Evolutionary conservation across 106 monocot genomes (phyloP).

Genomic region (Platanthera guangdongensis): DNA sequence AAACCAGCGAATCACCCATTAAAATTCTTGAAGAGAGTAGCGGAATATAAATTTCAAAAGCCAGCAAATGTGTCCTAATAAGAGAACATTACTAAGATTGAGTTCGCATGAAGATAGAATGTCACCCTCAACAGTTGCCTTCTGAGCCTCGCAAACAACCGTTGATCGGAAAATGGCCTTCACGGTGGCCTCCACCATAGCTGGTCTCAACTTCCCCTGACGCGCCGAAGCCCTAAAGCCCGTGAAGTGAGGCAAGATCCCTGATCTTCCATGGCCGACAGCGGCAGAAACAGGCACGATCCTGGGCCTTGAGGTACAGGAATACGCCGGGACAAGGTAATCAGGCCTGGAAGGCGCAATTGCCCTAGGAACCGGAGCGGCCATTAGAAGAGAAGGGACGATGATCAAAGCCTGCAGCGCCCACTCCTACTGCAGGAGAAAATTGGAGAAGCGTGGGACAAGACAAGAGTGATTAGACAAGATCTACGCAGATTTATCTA

Average conservation of each 20-base stretch:
- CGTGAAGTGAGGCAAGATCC: neutral
- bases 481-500: too few relatives aligned
- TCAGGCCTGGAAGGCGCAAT: neutral
- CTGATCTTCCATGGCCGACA: neutral
- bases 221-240: neutral
- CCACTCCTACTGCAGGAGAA: too few relatives aligned
- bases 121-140: neutral
- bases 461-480: too few relatives aligned
- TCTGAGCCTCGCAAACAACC: neutral
- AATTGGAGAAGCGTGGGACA: too few relatives aligned
- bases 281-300: slow-evolving; percentile 2
- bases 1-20: too few relatives aligned
- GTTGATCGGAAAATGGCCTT: neutral
- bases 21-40: too few relatives aligned
- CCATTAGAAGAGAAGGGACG: neutral
- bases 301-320: neutral
- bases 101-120: neutral
- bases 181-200: neutral
- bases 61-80: too few relatives aligned
- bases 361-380: neutral
- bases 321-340: neutral
- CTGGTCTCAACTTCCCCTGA: neutral
- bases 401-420: neutral
- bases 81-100: too few relatives aligned
- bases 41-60: too few relatives aligned